Conservation (phyloP, 1,284 basidiomycete species). For the Dichomitus squalens region DNA sequence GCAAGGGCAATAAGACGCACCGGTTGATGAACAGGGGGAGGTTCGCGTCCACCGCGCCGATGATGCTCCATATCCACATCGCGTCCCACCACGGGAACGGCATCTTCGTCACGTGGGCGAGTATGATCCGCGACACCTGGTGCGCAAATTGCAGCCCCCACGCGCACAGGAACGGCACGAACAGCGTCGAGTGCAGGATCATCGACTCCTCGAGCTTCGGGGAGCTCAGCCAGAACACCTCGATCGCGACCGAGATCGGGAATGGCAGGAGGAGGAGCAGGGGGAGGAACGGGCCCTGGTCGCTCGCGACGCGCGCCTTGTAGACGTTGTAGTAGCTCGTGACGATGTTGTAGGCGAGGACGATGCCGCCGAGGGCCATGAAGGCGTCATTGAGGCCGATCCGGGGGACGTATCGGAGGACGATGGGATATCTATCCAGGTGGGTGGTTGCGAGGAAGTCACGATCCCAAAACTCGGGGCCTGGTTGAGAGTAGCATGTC, state of each 20-base stretch:
- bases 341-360: slow-evolving; percentile 44
- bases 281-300: slow-evolving; percentile 52
- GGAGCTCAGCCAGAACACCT: slow-evolving; percentile 81
- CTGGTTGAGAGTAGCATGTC: slow-evolving; percentile 35
- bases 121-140: slow-evolving; percentile 89
- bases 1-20: slow-evolving; percentile 44
- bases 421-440: slow-evolving; percentile 53
- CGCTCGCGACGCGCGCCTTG: slow-evolving; percentile 41
- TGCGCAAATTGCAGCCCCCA: slow-evolving; percentile 91
- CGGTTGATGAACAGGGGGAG: slow-evolving; percentile 65
- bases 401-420: slow-evolving; percentile 57
- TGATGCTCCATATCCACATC: slow-evolving; percentile 81
- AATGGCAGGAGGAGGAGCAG: slow-evolving; percentile 83
- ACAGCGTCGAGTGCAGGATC: slow-evolving; percentile 65
- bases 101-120: slow-evolving; percentile 88
- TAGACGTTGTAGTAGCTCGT: slow-evolving; percentile 81
- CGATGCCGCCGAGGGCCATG: slow-evolving; percentile 82
- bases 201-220: slow-evolving; percentile 57
- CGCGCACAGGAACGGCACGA: slow-evolving; percentile 86
- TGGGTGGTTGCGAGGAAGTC: slow-evolving; percentile 64
- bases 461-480: slow-evolving; percentile 85
- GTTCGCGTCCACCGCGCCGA: slow-evolving; percentile 86
- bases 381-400: slow-evolving; percentile 86
- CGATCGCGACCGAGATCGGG: slow-evolving; percentile 65
- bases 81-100: slow-evolving; percentile 89